A percentile compares a stretch with the other conserved stretches of the same genome.
phyloP scores from a whole-genome alignment of 495 filamentous ascomycete species.

The Penicillium longicatenatum region DNA sequence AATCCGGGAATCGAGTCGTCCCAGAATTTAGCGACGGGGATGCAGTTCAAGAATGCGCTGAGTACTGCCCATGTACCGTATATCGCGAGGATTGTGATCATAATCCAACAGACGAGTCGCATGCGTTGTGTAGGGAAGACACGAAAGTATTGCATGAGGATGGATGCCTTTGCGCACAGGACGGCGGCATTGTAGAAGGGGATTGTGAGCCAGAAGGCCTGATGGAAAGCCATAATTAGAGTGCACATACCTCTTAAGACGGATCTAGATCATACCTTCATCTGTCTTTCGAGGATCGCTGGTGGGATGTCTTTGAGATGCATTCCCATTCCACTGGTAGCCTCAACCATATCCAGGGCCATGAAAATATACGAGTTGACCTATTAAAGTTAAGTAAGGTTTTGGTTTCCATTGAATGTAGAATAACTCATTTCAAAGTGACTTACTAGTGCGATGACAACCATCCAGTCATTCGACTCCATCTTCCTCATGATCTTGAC shows the following conservation, averaged over 20 bases:
- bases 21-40: conserved; percentile 52
- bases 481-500: conserved; percentile 36
- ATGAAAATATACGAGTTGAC: conserved; percentile 44
- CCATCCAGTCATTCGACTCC: conserved; percentile 49
- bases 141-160: conserved; percentile 52
- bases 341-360: conserved; percentile 42
- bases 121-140: conserved; percentile 46
- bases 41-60: conserved; percentile 47
- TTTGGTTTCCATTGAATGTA: neutral
- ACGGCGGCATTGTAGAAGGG: conserved; percentile 52
- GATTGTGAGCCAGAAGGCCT: conserved; percentile 49
- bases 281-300: conserved; percentile 33
- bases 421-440: neutral
- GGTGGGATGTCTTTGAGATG: conserved; percentile 39
- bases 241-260: no score
- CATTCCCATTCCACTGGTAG: conserved; percentile 45
- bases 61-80: conserved; percentile 47
- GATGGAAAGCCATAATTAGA: neutral
- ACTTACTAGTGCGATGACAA: conserved; percentile 41
- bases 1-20: conserved; percentile 30
- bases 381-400: conserved; percentile 15
- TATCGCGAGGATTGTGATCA: conserved; percentile 42
- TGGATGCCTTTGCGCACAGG: conserved; percentile 54
- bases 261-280: conserved; percentile 32
- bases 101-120: conserved; percentile 43